Conservation (phyloP, 768 basidiomycete species). For the Pholiota conissans region DNA sequence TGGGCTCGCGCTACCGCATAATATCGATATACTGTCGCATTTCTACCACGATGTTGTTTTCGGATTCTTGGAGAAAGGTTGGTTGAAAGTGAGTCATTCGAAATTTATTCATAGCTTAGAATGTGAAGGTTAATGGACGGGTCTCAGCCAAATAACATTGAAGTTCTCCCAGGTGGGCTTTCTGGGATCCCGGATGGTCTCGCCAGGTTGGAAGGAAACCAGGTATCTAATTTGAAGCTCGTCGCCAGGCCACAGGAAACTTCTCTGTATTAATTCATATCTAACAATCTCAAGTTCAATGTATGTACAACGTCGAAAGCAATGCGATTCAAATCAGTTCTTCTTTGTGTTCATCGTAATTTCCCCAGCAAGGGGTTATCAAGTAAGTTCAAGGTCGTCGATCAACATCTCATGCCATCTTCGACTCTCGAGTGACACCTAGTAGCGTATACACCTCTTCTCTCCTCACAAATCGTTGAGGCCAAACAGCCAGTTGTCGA, state of each 20-base stretch:
- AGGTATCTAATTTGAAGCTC: slow-evolving; percentile 15
- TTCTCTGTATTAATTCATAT: background rate
- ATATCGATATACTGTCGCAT: background rate
- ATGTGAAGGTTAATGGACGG: background rate
- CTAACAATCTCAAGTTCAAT: background rate
- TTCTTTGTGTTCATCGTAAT: too few species aligned
- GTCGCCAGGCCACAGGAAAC: slow-evolving; percentile 14
- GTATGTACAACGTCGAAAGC: too few species aligned
- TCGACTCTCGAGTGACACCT: too few species aligned
- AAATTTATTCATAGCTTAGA: too few species aligned
- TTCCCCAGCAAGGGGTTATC: too few species aligned
- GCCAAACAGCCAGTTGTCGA: background rate
- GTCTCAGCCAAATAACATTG: slow-evolving; percentile 1
- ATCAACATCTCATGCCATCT: too few species aligned
- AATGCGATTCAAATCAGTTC: too few species aligned
- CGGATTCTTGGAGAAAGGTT: slow-evolving; percentile 1
- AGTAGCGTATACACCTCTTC: too few species aligned
- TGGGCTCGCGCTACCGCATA: background rate
- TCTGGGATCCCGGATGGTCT: slow-evolving; percentile 9
- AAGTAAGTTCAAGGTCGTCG: too few species aligned
- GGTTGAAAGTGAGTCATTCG: background rate
- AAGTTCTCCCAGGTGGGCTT: slow-evolving; percentile 6
- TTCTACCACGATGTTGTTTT: slow-evolving; percentile 5
- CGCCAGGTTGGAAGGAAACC: slow-evolving; percentile 6
- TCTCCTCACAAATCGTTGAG: background rate